A percentile compares a stretch with the other conserved stretches of the same genome.
These are phyloP conservation scores for Metarhizium anisopliae DNA, from an alignment of 2,329 filamentous ascomycete genomes.

Conservation along the genomic window DNA sequence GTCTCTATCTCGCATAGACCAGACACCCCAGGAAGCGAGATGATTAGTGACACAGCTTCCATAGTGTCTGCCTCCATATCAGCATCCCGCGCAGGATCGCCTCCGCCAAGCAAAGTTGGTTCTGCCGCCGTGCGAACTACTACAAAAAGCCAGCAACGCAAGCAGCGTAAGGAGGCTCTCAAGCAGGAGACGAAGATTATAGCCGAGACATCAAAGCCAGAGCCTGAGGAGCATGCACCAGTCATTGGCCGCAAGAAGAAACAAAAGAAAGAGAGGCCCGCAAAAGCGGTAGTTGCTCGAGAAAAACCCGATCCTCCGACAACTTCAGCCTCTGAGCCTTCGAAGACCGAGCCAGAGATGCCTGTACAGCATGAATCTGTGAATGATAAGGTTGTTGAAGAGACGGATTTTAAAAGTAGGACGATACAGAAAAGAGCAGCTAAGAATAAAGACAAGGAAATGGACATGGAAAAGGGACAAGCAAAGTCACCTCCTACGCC, in stretches of 20 bases:
- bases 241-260: conserved; percentile 79
- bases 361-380: not conserved
- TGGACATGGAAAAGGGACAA: conserved; percentile 2
- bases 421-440: conserved; percentile 20
- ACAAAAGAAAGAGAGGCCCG: conserved; percentile 62
- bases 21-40: conserved; percentile 65
- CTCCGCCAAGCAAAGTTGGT: conserved; percentile 55
- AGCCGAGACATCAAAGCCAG: conserved; percentile 38
- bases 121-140: conserved; percentile 59
- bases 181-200: conserved; percentile 54
- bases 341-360: not conserved
- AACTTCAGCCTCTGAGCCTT: not conserved
- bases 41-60: conserved; percentile 68
- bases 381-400: conserved; percentile 7
- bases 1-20: conserved; percentile 39
- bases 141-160: conserved; percentile 72
- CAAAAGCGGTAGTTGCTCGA: conserved; percentile 12
- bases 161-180: conserved; percentile 59
- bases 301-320: conserved; percentile 2
- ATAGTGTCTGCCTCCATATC: conserved; percentile 63
- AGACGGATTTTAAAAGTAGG: conserved; percentile 18
- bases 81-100: conserved; percentile 60
- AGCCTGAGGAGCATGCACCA: conserved; percentile 55
- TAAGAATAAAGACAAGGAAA: conserved; percentile 20
- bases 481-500: conserved; percentile 6